Conservation (phyloP, 352 stramenopile genomes). For the Phytophthora citrophthora region DNA sequence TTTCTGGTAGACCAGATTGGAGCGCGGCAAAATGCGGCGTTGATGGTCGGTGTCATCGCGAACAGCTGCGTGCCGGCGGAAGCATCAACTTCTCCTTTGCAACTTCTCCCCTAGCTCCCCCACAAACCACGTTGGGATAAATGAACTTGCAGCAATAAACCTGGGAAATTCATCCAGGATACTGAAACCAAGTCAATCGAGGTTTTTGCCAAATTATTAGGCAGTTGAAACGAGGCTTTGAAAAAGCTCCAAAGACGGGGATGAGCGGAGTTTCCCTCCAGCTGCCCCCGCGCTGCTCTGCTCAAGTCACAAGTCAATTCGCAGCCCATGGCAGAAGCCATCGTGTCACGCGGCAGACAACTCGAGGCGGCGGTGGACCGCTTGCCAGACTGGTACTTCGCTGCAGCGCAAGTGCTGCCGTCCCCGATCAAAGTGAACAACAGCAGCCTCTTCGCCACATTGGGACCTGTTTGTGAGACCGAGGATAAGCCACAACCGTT, state of each 20-base stretch:
- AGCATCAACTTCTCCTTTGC: conserved; percentile 4
- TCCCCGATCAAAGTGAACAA: conserved; percentile 25
- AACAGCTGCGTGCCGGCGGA: conserved; percentile 23
- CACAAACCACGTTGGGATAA: conserved; percentile 7
- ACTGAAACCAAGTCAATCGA: conserved; percentile 15
- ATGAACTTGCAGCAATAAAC: conserved; percentile 1
- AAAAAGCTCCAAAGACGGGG: conserved; percentile 26
- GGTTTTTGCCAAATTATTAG: conserved; percentile 9
- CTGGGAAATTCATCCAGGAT: neutral
- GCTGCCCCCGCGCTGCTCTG: conserved; percentile 24
- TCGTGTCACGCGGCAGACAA: conserved; percentile 61
- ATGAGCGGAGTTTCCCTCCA: conserved; percentile 28
- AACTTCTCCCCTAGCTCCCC: conserved; percentile 9
- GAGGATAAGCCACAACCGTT: conserved; percentile 43
- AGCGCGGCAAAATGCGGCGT: neutral
- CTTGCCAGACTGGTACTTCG: conserved; percentile 75
- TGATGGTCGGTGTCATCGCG: conserved; percentile 3
- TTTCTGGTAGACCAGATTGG: conserved; percentile 1
- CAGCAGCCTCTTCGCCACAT: conserved; percentile 22
- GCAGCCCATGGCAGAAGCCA: conserved; percentile 26
- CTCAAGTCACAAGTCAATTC: conserved; percentile 38
- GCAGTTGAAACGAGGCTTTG: conserved; percentile 14
- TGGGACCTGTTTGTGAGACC: conserved; percentile 39
- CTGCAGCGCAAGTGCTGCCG: conserved; percentile 22
- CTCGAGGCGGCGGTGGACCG: conserved; percentile 75